Evolutionary conservation across 805 yeast species (phyloP).

Genomic region (Sugiyamaella qingdaonensis): DNA sequence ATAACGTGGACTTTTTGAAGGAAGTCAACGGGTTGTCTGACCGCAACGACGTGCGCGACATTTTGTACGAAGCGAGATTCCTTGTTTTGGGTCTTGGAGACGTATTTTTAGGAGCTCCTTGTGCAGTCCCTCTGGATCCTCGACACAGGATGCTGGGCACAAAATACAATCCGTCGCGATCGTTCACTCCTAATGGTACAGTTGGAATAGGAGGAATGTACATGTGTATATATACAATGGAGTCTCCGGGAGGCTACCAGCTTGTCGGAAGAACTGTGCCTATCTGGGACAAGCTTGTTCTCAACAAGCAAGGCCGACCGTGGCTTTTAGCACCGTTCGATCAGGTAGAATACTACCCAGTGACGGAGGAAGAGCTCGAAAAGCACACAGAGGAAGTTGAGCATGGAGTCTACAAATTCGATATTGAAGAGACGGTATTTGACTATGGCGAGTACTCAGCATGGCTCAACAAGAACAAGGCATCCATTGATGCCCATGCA

Average conservation of each 20-base stretch:
- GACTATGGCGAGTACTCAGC: conserved; percentile 72
- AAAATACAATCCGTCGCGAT: conserved; percentile 93
- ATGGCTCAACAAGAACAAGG: conserved; percentile 73
- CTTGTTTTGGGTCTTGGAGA: conserved; percentile 95
- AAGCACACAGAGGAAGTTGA: conserved; percentile 63
- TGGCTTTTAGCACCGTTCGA: conserved; percentile 93
- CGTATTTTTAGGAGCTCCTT: conserved; percentile 96
- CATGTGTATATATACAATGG: conserved; percentile 98
- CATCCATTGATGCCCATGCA: conserved; percentile 64
- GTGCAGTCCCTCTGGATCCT: conserved; percentile 97
- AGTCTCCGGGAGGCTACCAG: conserved; percentile 98
- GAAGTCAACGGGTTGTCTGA: conserved; percentile 70
- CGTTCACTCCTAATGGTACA: conserved; percentile 93
- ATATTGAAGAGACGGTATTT: conserved; percentile 71
- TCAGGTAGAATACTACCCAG: conserved; percentile 92
- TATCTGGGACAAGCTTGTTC: conserved; percentile 90
- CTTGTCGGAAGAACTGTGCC: conserved; percentile 95
- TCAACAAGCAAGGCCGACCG: conserved; percentile 70
- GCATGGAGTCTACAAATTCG: conserved; percentile 75
- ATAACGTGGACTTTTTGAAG: conserved; percentile 93
- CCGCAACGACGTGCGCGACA: conserved; percentile 70
- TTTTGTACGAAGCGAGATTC: conserved; percentile 86
- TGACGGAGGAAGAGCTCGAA: conserved; percentile 78
- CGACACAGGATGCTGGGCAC: conserved; percentile 89
- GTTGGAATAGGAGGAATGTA: conserved; percentile 99